phyloP scores from a whole-genome alignment of 257 asterid genomes.

The Solanum infundibuliforme region DNA sequence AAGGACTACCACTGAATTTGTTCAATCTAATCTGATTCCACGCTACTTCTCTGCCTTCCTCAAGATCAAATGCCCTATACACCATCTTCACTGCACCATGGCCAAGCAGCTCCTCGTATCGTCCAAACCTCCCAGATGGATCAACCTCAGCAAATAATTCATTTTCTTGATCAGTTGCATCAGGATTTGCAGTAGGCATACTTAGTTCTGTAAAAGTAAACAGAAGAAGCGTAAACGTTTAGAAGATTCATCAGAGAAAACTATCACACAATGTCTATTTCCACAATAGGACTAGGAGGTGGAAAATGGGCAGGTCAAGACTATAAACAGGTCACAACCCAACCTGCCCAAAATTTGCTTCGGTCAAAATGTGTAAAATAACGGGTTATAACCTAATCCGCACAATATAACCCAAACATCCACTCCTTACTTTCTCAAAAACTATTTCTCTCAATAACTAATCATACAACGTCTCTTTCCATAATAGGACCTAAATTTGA shows the following conservation, averaged over 20 bases:
- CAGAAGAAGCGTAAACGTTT: background rate
- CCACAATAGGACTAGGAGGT: background rate
- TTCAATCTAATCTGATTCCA: slow-evolving; percentile 5
- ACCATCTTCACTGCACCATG: slow-evolving; percentile 4
- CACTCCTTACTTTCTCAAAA: background rate
- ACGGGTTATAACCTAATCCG: background rate
- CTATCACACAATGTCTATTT: background rate
- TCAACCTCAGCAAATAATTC: slow-evolving; percentile 5
- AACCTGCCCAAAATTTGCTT: background rate
- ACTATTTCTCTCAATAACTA: background rate
- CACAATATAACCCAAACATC: background rate
- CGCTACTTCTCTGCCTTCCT: slow-evolving; percentile 5
- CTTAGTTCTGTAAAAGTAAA: background rate
- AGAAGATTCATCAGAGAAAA: background rate
- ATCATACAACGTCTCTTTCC: background rate
- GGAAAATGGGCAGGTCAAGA: background rate
- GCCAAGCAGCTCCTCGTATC: background rate
- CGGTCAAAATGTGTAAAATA: background rate
- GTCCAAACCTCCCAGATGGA: slow-evolving; percentile 7
- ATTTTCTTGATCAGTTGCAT: background rate
- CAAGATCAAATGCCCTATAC: background rate
- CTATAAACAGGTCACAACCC: background rate
- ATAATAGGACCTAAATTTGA: background rate
- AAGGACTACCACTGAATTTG: background rate
- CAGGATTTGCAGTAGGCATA: background rate